These are phyloP conservation scores for Suillus ampliporus DNA, from an alignment of 768 basidiomycete genomes.

Conservation along the genomic window DNA sequence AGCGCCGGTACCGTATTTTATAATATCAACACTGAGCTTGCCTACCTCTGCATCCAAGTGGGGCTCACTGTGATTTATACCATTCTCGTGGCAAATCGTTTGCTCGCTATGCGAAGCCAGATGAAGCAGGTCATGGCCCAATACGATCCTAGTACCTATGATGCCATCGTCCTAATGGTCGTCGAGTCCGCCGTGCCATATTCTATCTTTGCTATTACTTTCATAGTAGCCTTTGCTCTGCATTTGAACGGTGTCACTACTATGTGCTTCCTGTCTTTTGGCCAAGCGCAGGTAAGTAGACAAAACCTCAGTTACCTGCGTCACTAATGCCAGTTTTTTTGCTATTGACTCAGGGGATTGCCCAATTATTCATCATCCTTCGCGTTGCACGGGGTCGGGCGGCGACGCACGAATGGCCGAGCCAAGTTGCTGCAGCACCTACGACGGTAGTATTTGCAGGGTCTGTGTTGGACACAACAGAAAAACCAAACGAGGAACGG, in stretches of 20 bases:
- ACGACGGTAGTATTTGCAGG: not conserved
- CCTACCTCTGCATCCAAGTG: conserved; percentile 37
- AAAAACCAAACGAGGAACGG: not conserved
- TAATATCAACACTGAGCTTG: conserved; percentile 27
- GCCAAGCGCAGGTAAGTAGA: conserved; percentile 35
- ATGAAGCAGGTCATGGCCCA: conserved; percentile 21
- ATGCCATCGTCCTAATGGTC: conserved; percentile 36
- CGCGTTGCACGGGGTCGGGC: conserved; percentile 39
- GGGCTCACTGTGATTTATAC: conserved; percentile 39
- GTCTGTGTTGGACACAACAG: not conserved
- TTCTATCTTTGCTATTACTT: conserved; percentile 32
- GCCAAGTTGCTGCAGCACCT: not conserved
- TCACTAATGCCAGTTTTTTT: not conserved
- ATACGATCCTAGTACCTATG: conserved; percentile 28
- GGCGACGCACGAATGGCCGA: conserved; percentile 13
- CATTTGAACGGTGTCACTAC: conserved; percentile 30
- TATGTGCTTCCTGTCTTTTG: conserved; percentile 36
- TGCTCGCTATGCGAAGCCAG: conserved; percentile 26
- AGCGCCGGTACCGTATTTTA: conserved; percentile 23
- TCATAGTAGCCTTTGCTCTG: conserved; percentile 36
- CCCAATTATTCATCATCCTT: conserved; percentile 40
- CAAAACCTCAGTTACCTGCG: not conserved
- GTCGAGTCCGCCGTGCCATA: conserved; percentile 43
- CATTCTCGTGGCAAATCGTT: conserved; percentile 34
- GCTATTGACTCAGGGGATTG: conserved; percentile 33